Percentiles rank a stretch among this genome's conserved stretches.
These are phyloP conservation scores for Fusarium abutilonis DNA, from an alignment of 2,329 filamentous ascomycete genomes.

Conservation along the genomic window DNA sequence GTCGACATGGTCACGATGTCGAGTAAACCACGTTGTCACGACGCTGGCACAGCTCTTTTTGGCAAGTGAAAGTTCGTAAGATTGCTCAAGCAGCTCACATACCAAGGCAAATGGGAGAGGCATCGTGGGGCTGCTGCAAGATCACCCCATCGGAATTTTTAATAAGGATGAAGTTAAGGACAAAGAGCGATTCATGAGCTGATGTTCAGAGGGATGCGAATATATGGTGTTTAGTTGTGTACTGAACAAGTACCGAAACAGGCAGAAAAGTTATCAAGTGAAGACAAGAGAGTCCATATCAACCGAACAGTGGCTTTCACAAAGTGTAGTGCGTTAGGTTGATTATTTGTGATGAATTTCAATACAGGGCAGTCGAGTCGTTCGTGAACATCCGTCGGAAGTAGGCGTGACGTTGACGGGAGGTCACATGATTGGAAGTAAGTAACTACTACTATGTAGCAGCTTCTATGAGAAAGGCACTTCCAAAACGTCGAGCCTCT, in stretches of 20 bases:
- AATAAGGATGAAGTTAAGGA: neutral
- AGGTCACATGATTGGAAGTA: slow-evolving; percentile 47
- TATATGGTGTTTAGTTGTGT: neutral
- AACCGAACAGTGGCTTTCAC: slow-evolving; percentile 2
- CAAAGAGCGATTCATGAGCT: neutral
- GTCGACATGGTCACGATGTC: slow-evolving; percentile 68
- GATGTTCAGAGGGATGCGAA: neutral
- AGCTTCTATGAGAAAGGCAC: neutral
- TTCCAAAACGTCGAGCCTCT: no score
- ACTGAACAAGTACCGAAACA: neutral
- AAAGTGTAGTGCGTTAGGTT: slow-evolving; percentile 11
- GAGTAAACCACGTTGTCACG: slow-evolving; percentile 74
- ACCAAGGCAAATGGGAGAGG: slow-evolving; percentile 74
- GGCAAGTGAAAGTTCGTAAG: slow-evolving; percentile 60
- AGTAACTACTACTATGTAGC: neutral
- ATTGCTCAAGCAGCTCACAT: slow-evolving; percentile 76
- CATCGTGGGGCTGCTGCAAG: slow-evolving; percentile 55
- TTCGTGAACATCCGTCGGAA: slow-evolving; percentile 39
- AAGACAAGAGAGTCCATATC: slow-evolving; percentile 18
- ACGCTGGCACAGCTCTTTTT: slow-evolving; percentile 49
- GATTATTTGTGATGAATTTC: slow-evolving; percentile 9
- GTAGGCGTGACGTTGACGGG: slow-evolving; percentile 44
- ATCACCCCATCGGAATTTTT: slow-evolving; percentile 9
- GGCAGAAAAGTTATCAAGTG: slow-evolving; percentile 23
- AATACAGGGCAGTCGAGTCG: slow-evolving; percentile 15